Evolutionary conservation across 305 asterid species (phyloP), one percentile per base, ranked within the genome.

Genomic region (Fraxinus paxiana): DNA sequence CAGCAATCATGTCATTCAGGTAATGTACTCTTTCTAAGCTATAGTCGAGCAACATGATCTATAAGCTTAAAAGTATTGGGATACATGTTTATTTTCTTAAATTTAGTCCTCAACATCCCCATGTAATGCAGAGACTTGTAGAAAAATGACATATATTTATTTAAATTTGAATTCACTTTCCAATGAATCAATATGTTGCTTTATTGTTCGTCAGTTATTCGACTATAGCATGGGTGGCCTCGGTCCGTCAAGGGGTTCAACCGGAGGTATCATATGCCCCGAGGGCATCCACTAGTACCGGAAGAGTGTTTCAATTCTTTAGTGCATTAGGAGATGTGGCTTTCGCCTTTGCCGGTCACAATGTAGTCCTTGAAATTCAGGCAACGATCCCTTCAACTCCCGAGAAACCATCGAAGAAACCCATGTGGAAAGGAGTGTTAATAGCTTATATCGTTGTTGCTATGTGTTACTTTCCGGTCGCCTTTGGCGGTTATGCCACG

Each of bases 1-100:
- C 93, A 37, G 93, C 93, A 5, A 5, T 87, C 67, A 90, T 88
- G 93, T 90, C 93, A 34, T n/a, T 88, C 73, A 83, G 91, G 91
- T 88, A 81, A 13, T 34, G 24, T 6, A 38, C 10, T 37, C 35
- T 4, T 1, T 9, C 2, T 2, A 3, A 13, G 6, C 30, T 22
- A 28, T n/a, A 0, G 34, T 4, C 31, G 71, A 63, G 17, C 35
- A 3, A 65, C 8, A 0, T 24, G 35, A 65, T 65, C 18, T 51
- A 51, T 4, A n/a, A 51, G 63, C 24, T 51, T 51, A 46, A 51
- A 51, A 51, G 3, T 17, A n/a, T 5, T 17, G 67, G 28, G 4
- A 6, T 8, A 6, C 12, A n/a, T 15, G 12, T 56, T 17, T 20
- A 17, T 56, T 20, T 18, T 18, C 9, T 59, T 0, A 56, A 51